phyloP scores from a whole-genome alignment of 257 asterid species.

The Nicotiana tabacum region DNA sequence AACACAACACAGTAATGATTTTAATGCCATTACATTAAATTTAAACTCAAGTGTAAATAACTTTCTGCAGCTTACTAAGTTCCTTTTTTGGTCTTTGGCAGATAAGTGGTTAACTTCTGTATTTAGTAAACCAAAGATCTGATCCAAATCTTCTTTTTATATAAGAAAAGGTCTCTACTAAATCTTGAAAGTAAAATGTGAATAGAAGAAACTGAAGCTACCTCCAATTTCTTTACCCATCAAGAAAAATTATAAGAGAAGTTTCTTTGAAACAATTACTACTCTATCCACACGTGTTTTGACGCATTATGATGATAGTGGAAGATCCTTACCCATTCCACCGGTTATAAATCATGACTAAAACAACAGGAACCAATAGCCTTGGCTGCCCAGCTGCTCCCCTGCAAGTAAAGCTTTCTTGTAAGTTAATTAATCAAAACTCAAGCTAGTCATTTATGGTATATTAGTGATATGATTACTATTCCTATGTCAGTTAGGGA shows the following conservation, averaged over 20 bases:
- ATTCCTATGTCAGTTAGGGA: neutral
- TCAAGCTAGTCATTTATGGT: neutral
- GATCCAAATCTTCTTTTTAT: neutral
- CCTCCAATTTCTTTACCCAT: neutral
- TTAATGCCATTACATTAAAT: neutral
- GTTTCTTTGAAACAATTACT: neutral
- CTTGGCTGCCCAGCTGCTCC: slow-evolving; percentile 90
- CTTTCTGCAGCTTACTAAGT: neutral
- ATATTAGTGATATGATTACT: neutral
- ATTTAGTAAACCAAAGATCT: neutral
- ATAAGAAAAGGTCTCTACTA: too few species aligned
- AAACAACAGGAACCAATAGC: slow-evolving; percentile 70
- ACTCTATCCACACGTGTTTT: neutral
- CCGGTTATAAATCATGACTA: slow-evolving; percentile 83
- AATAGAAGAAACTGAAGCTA: neutral
- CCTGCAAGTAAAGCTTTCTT: slow-evolving; percentile 39
- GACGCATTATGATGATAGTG: neutral
- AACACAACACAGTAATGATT: neutral
- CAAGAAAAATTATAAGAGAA: neutral
- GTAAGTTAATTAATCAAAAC: neutral
- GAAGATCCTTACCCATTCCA: slow-evolving; percentile 70
- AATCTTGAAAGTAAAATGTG: neutral
- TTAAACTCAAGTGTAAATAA: neutral
- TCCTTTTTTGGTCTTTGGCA: neutral
- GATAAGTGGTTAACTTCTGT: neutral